Evolutionary conservation across 208 protist species (phyloP).

Genomic region (Trypanosomatidae sp.): DNA sequence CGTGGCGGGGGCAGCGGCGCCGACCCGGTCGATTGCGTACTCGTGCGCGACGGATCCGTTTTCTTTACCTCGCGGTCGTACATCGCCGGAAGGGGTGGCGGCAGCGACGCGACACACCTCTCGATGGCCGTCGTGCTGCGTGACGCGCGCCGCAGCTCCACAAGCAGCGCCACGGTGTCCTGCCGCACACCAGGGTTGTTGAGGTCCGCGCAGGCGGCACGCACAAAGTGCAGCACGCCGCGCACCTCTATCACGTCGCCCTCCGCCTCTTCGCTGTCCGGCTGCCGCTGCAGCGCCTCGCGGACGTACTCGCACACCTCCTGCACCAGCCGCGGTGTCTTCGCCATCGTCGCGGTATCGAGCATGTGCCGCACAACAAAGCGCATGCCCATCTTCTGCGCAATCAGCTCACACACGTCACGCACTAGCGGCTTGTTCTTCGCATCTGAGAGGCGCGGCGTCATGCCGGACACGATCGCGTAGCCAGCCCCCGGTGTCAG

Average conservation of each 20-base stretch:
- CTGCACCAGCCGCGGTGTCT: conserved; percentile 73
- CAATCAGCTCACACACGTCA: conserved; percentile 43
- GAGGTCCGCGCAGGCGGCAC: conserved; percentile 54
- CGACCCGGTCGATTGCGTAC: conserved; percentile 5
- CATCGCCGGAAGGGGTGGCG: conserved; percentile 22
- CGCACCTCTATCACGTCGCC: conserved; percentile 40
- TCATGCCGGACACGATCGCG: conserved; percentile 68
- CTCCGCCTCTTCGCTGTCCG: conserved; percentile 24
- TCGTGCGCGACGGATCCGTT: background rate
- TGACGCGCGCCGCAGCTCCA: conserved; percentile 26
- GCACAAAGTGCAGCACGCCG: conserved; percentile 64
- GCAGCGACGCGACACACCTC: conserved; percentile 25
- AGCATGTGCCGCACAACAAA: conserved; percentile 81
- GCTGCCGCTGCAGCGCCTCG: conserved; percentile 25
- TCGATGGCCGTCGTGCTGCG: conserved; percentile 12
- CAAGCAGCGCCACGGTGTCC: conserved; percentile 46
- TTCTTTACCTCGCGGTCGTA: conserved; percentile 36
- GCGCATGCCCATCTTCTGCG: conserved; percentile 35
- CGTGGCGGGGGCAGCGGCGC: background rate
- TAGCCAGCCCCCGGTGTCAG: conserved; percentile 61
- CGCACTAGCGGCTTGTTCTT: conserved; percentile 62
- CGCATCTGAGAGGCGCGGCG: conserved; percentile 56
- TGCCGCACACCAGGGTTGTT: conserved; percentile 39
- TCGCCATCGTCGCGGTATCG: conserved; percentile 33
- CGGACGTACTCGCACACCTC: conserved; percentile 74